phyloP scores from a whole-genome alignment of 371 early-diverging fungal genomes.

The Lichtheimia corymbifera region DNA sequence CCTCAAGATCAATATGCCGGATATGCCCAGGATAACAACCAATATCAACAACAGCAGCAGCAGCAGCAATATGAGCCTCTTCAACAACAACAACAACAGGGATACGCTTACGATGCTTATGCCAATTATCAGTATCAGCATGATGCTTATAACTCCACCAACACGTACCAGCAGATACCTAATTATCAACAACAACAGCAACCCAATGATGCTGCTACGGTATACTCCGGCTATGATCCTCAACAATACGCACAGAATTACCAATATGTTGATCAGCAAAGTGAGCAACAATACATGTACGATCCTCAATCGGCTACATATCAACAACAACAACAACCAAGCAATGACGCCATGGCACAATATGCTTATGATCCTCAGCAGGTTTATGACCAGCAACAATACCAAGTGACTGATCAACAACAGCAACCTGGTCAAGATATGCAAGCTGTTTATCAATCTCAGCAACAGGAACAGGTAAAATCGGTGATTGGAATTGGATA shows the following conservation, averaged over 20 bases:
- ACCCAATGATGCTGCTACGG: not conserved
- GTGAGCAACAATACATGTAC: not conserved
- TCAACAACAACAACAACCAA: conserved; percentile 10
- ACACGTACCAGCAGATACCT: conserved; percentile 8
- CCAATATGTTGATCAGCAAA: not conserved
- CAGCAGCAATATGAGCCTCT: conserved; percentile 1
- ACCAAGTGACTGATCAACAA: not conserved
- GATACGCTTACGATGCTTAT: conserved; percentile 6
- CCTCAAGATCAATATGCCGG: conserved; percentile 20
- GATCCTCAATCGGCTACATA: not conserved
- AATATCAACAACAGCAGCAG: conserved; percentile 15
- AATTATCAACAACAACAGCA: conserved; percentile 5
- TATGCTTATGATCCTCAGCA: conserved; percentile 6
- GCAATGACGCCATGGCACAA: conserved; percentile 5
- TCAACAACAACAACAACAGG: conserved; percentile 10
- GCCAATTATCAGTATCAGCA: conserved; percentile 15
- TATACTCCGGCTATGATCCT: conserved; percentile 9
- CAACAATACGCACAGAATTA: conserved; percentile 11
- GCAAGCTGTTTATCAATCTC: not conserved
- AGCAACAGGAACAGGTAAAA: not conserved
- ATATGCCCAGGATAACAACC: conserved; percentile 1
- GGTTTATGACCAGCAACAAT: not conserved
- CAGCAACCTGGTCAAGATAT: not conserved
- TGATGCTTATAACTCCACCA: conserved; percentile 1
- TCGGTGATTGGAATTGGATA: not conserved